Percentiles rank a stretch among this genome's conserved stretches.
Evolutionary conservation across 257 asterid species (phyloP).

Genomic region (Eucommia ulmoides): DNA sequence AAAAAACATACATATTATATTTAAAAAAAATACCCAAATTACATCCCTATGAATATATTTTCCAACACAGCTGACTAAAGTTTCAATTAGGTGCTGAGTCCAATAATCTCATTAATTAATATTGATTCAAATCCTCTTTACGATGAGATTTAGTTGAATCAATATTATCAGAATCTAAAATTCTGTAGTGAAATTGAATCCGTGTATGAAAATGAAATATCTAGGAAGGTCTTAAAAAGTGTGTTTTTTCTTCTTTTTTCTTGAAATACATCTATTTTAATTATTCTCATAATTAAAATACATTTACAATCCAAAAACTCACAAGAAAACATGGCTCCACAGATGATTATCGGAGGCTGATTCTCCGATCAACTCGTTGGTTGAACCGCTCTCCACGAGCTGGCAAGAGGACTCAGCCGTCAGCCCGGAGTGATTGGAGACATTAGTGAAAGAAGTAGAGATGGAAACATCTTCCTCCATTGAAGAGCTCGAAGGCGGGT

Average conservation of each 20-base stretch:
- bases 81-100: too few relatives aligned
- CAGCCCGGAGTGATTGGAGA: not conserved
- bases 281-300: not conserved
- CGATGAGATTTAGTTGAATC: too few relatives aligned
- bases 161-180: too few relatives aligned
- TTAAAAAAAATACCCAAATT: too few relatives aligned
- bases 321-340: constrained; percentile 15
- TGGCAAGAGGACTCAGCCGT: not conserved
- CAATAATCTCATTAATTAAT: too few relatives aligned
- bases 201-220: not conserved
- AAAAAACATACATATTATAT: too few relatives aligned
- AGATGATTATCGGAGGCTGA: constrained; percentile 4
- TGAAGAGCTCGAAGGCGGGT: constrained; percentile 2
- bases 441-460: constrained; percentile 5
- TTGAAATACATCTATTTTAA: not conserved
- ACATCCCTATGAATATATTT: too few relatives aligned
- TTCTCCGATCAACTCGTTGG: constrained; percentile 6
- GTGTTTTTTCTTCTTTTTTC: not conserved
- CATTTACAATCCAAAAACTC: not conserved
- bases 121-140: too few relatives aligned
- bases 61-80: too few relatives aligned
- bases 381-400: not conserved
- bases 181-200: too few relatives aligned
- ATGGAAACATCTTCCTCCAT: constrained; percentile 15
- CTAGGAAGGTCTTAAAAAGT: not conserved